Conservation (phyloP, 2,329 filamentous ascomycete species). For the Emmonsiellopsis sp. region DNA sequence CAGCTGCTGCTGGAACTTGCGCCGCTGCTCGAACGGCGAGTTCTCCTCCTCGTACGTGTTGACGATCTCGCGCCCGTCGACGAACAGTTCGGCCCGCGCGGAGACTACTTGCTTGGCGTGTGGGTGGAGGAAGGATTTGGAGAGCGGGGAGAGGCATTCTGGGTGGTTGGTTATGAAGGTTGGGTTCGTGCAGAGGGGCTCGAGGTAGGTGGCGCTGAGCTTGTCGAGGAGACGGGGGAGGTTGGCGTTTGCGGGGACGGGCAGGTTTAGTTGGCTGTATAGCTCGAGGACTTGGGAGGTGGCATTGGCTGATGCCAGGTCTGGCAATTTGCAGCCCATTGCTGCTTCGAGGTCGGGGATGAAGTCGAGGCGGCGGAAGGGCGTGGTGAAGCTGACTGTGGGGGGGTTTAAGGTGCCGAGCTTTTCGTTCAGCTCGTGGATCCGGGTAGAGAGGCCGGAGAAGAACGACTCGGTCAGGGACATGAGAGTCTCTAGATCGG, state of each 20-base stretch:
- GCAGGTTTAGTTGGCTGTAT: slow-evolving; percentile 42
- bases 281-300: slow-evolving; percentile 48
- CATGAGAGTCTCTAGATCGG: slow-evolving; percentile 66
- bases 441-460: slow-evolving; percentile 46
- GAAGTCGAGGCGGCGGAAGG: slow-evolving; percentile 64
- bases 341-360: slow-evolving; percentile 65
- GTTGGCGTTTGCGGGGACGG: slow-evolving; percentile 43
- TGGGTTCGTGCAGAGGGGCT: slow-evolving; percentile 62
- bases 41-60: slow-evolving; percentile 99
- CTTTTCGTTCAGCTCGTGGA: slow-evolving; percentile 34
- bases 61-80: slow-evolving; percentile 69
- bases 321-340: slow-evolving; percentile 56
- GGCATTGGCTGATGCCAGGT: slow-evolving; percentile 48
- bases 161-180: slow-evolving; percentile 87
- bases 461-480: slow-evolving; percentile 65
- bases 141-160: slow-evolving; percentile 78
- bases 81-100: slow-evolving; percentile 76
- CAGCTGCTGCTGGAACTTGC: slow-evolving; percentile 63
- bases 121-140: slow-evolving; percentile 72
- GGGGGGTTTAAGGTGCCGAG: slow-evolving; percentile 38
- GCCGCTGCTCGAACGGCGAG: slow-evolving; percentile 72
- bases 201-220: slow-evolving; percentile 66
- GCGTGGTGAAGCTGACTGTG: slow-evolving; percentile 47
- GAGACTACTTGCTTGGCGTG: slow-evolving; percentile 62
- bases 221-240: slow-evolving; percentile 70